A percentile compares a stretch with the other conserved stretches of the same genome.
Evolutionary conservation across 164 flowering plant genomes (phyloP).

Genomic region (Nymphaea colorata): DNA sequence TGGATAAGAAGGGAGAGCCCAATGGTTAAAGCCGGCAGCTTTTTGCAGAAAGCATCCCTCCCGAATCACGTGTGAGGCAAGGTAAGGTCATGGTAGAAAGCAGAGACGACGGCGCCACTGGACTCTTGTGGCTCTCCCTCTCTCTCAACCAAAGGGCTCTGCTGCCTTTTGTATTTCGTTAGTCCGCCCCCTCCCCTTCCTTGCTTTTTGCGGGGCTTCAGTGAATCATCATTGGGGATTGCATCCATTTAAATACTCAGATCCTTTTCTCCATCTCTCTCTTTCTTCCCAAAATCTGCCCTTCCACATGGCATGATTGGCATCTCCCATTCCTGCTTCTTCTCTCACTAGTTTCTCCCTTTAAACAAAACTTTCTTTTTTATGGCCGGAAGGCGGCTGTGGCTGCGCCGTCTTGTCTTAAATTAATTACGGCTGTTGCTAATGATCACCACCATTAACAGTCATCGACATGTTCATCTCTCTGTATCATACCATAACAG

Average conservation of each 20-base stretch:
- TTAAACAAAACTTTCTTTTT: neutral
- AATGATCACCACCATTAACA: no score
- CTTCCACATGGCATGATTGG: no score
- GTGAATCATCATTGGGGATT: conserved; percentile 5
- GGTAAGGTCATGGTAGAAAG: conserved; percentile 4
- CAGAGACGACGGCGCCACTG: neutral
- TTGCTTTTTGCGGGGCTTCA: neutral
- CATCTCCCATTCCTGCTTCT: no score
- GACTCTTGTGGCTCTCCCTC: neutral
- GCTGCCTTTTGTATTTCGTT: no score
- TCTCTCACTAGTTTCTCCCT: neutral
- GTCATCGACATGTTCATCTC: no score
- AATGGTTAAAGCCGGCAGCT: conserved; percentile 11
- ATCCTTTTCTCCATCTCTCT: neutral
- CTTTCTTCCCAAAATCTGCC: neutral
- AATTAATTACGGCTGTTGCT: neutral
- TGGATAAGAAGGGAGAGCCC: neutral
- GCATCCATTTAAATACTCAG: neutral
- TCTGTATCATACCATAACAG: no score
- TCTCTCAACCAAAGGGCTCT: neutral
- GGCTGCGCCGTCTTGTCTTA: conserved; percentile 44
- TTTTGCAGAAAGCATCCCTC: conserved; percentile 2
- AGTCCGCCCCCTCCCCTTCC: neutral
- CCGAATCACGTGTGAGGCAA: conserved; percentile 25
- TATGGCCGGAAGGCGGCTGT: conserved; percentile 36